Evolutionary conservation across 2,329 filamentous ascomycete genomes (phyloP).

Genomic region (Lasiodiplodia hormozganensis): DNA sequence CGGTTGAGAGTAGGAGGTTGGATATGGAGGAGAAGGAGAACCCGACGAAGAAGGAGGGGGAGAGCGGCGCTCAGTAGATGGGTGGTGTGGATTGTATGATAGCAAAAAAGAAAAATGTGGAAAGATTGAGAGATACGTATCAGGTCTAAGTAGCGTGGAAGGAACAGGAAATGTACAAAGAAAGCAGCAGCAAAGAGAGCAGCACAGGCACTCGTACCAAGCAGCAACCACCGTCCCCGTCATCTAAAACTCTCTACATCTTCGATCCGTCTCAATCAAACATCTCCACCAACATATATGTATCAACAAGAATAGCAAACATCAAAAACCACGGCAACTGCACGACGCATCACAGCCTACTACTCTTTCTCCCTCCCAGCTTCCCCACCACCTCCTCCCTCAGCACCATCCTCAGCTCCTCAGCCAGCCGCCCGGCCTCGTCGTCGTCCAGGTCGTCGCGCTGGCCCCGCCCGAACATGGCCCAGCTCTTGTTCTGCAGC

Average conservation of each 20-base stretch:
- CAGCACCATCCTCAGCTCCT: slow-evolving; percentile 52
- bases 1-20: slow-evolving; percentile 80
- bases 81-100: not conserved
- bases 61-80: not conserved
- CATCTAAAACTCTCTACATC: slow-evolving; percentile 10
- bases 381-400: slow-evolving; percentile 46
- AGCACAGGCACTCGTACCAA: not conserved
- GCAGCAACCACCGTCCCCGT: no score
- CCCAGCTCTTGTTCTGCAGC: slow-evolving; percentile 69
- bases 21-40: slow-evolving; percentile 78
- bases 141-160: not conserved
- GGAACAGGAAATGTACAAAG: not conserved
- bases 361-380: slow-evolving; percentile 23
- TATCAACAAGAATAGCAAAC: not conserved
- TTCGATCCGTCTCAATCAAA: not conserved
- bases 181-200: not conserved
- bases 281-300: not conserved
- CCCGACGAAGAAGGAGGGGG: slow-evolving; percentile 41
- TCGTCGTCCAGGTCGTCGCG: slow-evolving; percentile 79
- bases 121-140: slow-evolving; percentile 18
- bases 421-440: slow-evolving; percentile 69
- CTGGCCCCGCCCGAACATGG: slow-evolving; percentile 80
- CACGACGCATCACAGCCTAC: not conserved
- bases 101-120: not conserved
- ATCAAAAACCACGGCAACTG: no score